Evolutionary conservation across 1,284 basidiomycete species (phyloP).

Genomic region (Termitomyces sp.): DNA sequence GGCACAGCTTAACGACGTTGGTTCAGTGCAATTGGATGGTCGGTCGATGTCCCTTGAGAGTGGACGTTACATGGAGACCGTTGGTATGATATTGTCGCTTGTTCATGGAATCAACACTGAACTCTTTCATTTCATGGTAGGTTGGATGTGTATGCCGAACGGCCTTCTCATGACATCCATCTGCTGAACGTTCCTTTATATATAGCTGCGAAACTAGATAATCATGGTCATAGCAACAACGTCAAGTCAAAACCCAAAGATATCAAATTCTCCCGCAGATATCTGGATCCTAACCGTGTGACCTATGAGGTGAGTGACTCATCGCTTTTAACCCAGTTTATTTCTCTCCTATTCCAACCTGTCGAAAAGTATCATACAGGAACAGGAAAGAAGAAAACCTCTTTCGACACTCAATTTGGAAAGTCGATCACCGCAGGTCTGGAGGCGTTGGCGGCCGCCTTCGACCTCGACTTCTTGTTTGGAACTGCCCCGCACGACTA

Average conservation of each 20-base stretch:
- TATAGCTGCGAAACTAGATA: conserved; percentile 49
- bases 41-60: conserved; percentile 72
- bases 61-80: conserved; percentile 41
- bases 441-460: conserved; percentile 44
- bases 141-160: conserved; percentile 46
- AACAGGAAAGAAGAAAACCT: conserved; percentile 22
- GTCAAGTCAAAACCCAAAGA: conserved; percentile 22
- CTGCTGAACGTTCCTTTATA: background rate
- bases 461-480: conserved; percentile 50
- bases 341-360: background rate
- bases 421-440: conserved; percentile 51
- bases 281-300: conserved; percentile 70
- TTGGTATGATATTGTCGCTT: conserved; percentile 40
- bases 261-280: conserved; percentile 62
- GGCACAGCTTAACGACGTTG: background rate
- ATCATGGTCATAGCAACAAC: conserved; percentile 31
- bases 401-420: conserved; percentile 57
- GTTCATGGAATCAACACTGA: background rate
- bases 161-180: background rate
- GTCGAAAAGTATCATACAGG: conserved; percentile 28
- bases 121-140: conserved; percentile 19
- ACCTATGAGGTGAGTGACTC: conserved; percentile 60
- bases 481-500: conserved; percentile 75
- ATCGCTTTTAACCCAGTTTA: background rate
- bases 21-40: conserved; percentile 44